These are phyloP conservation scores for Trichoderma oligosporum DNA, from an alignment of 2,329 filamentous ascomycete species.

Conservation along the genomic window DNA sequence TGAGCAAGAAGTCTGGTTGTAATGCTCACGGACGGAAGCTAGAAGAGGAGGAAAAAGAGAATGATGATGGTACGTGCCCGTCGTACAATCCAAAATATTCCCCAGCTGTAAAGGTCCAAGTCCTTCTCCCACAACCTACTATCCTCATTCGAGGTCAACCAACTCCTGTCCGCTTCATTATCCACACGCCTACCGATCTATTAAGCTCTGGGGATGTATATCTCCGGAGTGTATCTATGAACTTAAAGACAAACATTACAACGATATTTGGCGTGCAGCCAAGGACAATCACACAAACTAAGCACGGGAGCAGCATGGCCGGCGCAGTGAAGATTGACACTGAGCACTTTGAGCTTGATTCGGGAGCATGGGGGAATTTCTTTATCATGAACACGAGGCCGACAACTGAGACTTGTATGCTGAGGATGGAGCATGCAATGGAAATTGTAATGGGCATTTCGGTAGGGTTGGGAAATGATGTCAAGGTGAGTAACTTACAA, in stretches of 20 bases:
- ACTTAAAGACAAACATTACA: neutral
- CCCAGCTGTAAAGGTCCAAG: neutral
- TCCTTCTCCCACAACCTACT: conserved; percentile 2
- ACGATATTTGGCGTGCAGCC: neutral
- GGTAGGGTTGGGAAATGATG: conserved; percentile 1
- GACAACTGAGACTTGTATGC: conserved; percentile 2
- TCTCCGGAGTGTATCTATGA: conserved; percentile 1
- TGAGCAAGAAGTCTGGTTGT: neutral
- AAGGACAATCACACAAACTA: neutral
- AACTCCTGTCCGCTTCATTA: neutral
- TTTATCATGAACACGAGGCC: conserved; percentile 12
- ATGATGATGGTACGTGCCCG: neutral
- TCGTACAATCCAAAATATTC: neutral
- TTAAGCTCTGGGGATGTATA: neutral
- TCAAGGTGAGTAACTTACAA: conserved; percentile 11
- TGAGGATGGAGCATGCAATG: conserved; percentile 4
- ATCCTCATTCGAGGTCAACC: conserved; percentile 8
- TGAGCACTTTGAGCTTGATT: conserved; percentile 6
- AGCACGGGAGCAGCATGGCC: conserved; percentile 9
- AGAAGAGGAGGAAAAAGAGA: neutral
- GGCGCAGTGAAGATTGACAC: conserved; percentile 4
- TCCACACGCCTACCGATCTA: conserved; percentile 8
- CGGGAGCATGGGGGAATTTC: conserved; percentile 14
- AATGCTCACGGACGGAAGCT: neutral
- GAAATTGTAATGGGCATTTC: conserved; percentile 9